Evolutionary conservation across 306 rosid genomes (phyloP).

Genomic region (Cucurbita pepo): DNA sequence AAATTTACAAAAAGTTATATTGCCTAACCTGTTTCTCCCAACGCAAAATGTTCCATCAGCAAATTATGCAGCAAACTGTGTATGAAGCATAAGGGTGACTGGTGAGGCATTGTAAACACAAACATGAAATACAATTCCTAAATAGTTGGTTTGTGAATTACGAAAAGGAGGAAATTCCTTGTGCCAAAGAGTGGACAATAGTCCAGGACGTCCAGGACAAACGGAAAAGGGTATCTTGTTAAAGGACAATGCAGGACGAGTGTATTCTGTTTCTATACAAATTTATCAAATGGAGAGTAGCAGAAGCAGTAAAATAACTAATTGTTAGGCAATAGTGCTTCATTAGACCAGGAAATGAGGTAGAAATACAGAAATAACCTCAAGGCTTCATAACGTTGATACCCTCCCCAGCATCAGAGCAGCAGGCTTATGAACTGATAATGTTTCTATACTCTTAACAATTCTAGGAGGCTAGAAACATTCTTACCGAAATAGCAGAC

Average conservation of each 20-base stretch:
- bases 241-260: too few species aligned
- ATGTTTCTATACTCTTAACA: background rate
- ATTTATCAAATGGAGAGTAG: background rate
- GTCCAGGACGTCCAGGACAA: too few species aligned
- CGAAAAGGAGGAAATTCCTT: background rate
- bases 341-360: background rate
- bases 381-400: background rate
- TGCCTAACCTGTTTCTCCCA: constrained; percentile 42
- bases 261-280: background rate
- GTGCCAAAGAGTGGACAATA: background rate
- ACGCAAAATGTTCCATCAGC: constrained; percentile 66
- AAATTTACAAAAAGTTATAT: constrained; percentile 4
- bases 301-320: background rate
- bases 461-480: background rate
- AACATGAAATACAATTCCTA: background rate
- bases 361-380: background rate
- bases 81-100: constrained; percentile 16
- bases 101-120: background rate
- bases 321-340: background rate
- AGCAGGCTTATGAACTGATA: background rate
- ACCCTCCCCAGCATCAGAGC: background rate
- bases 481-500: background rate
- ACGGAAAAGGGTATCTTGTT: too few species aligned
- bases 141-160: background rate
- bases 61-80: constrained; percentile 64